Base-by-base conservation (phyloP, 2,329 filamentous ascomycete species). In the Cordyceps javanica region DNA sequence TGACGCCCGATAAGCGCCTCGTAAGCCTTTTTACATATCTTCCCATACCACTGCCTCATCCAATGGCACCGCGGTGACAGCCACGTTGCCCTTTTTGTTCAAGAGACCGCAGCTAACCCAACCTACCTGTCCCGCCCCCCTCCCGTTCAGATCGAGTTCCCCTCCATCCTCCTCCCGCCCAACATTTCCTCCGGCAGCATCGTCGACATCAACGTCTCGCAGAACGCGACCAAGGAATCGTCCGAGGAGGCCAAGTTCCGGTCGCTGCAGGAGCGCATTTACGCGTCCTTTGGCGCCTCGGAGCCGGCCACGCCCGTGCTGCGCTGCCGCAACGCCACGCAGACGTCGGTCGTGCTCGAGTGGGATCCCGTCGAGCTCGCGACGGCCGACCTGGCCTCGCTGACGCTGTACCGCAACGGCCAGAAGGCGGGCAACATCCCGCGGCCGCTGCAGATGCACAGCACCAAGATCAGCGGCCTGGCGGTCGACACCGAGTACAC, bases 281-380 rank as follows among this genome's bases (percentile, higher is more conserved):
- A 89, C 74, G 80, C 82, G 65, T 88, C 89, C 55, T 97, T 97
- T 71, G 94, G 94, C 65, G 84, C 89, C 63, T 79, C 83, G 60
- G 87, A 90, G 58, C 94, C 94, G 32, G 76, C 82, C 25, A 78
- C 88, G 1, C 94, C 94, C 8, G 74, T 89, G 52, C 85, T 99
- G 36, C 90, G 91, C 68, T 95, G 94, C 73, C 89, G 91, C 74
- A 99, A 97, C 80, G 92, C 93, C 57, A 99, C 94, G 1, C 94
- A 99, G 75, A 99, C 94, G n/a, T 95, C 90, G 28, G 88, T 97
- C 46, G 94, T 99, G 38, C 88, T 99, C 54, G 94, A 97, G 75
- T 99, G 94, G 94, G 94, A 97, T 63, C 91, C 93, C 34, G 89
- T 99, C 68, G 83, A 93, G 66, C 85, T 97, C 51, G 94, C 92